Conservation (phyloP, 352 stramenopile species). For the Pythium aristosporum region DNA sequence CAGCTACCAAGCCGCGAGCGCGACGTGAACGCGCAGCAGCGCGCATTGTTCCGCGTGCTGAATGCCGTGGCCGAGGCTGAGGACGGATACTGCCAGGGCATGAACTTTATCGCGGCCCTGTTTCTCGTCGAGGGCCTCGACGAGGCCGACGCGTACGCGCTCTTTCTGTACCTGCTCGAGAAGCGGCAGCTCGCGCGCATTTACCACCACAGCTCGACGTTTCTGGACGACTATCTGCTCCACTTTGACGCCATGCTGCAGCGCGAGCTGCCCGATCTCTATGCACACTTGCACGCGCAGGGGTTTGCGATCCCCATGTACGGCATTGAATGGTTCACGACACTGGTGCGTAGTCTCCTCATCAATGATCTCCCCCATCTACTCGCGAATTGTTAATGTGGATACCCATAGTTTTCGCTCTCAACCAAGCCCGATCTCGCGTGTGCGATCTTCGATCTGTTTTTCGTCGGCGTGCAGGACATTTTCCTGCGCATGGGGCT, state of each 20-base stretch:
- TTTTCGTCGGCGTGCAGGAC: slow-evolving; percentile 77
- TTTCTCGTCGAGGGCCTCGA: slow-evolving; percentile 82
- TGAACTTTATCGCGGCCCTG: slow-evolving; percentile 88
- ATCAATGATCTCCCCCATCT: neutral
- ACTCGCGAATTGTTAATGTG: neutral
- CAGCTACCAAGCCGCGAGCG: slow-evolving; percentile 31
- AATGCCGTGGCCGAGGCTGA: slow-evolving; percentile 82
- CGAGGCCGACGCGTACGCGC: slow-evolving; percentile 76
- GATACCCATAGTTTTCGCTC: slow-evolving; percentile 56
- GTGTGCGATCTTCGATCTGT: slow-evolving; percentile 83
- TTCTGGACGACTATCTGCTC: slow-evolving; percentile 80
- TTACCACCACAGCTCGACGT: slow-evolving; percentile 81
- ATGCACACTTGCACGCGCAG: slow-evolving; percentile 55
- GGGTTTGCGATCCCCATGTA: slow-evolving; percentile 83
- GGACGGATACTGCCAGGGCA: slow-evolving; percentile 83
- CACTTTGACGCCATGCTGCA: slow-evolving; percentile 84
- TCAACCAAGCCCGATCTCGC: slow-evolving; percentile 81
- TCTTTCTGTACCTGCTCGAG: slow-evolving; percentile 83
- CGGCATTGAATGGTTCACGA: slow-evolving; percentile 89
- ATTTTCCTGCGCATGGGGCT: slow-evolving; percentile 80
- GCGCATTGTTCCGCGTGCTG: slow-evolving; percentile 69
- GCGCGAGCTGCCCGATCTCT: slow-evolving; percentile 60
- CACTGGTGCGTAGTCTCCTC: slow-evolving; percentile 37
- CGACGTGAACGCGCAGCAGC: slow-evolving; percentile 53
- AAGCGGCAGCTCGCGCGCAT: slow-evolving; percentile 78